Base-by-base conservation (phyloP, 2,329 filamentous ascomycete species). In the Hypomyces perniciosus region DNA sequence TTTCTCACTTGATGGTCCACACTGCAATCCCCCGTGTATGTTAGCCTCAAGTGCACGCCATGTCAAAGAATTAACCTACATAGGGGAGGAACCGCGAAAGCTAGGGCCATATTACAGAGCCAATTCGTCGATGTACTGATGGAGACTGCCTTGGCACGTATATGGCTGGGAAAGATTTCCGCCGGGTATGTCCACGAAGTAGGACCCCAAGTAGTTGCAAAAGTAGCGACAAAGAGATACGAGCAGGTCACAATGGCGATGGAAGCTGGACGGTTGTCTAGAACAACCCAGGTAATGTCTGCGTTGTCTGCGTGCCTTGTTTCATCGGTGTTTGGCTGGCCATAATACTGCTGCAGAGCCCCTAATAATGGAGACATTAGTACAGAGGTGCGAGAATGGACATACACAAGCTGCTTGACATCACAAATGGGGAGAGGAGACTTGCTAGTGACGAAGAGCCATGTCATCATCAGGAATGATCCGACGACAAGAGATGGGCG, bases 191-290 rank as follows among this genome's bases (percentile, higher is more conserved):
- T 72, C 73, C 73, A 76, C 2, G 68, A 69, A 1, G 70, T 69
- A 1, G 73, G 73, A 52, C 63, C 71, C 70, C 69, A 72, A 4
- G 70, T 73, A 1, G 68, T 60, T 1, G 66, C 65, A 53, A 67
- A 69, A 0, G 66, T 65, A 1, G 78, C 77, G 6, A 83, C 78
- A 52, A 83, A 79, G 34, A 79, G 76, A 58, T 84, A 86, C 0
- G 80, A 84, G 57, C 76, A 81, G 2, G 81, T 78, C 51, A 86
- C 57, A 5, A 90, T 77, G 12, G 75, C 85, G 45, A 79, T 79
- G 2, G 83, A 83, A 1, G 78, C 74, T 0, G 74, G 62, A 3
- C 72, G 68, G 56, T 79, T 76, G 51, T 74, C 64, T 38, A 71
- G 61, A 33, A 84, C 71, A 20, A 81, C 68, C 80, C 80, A 84